A percentile compares a stretch with the other conserved stretches of the same genome.
Evolutionary conservation across 768 basidiomycete species (phyloP).

Genomic region (Leucocoprinus sp.): DNA sequence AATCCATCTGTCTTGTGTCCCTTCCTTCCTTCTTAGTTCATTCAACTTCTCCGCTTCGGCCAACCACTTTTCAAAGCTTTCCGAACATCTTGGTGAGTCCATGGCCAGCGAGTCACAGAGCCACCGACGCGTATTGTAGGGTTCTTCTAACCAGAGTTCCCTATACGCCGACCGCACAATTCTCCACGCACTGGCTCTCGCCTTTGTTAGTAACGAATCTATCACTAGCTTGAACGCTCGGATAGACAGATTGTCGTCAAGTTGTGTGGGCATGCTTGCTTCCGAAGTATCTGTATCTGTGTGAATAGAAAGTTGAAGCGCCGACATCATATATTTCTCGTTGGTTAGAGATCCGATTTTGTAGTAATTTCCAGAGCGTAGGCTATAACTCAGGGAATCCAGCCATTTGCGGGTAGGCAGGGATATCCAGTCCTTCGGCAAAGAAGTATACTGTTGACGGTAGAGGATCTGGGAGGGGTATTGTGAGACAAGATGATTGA

Average conservation of each 20-base stretch:
- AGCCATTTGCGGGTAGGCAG: constrained; percentile 43
- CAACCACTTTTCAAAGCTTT: background rate
- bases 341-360: constrained; percentile 39
- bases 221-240: background rate
- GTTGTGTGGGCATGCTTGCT: constrained; percentile 28
- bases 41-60: background rate
- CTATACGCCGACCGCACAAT: background rate
- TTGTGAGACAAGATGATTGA: constrained; percentile 46
- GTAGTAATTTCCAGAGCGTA: constrained; percentile 50
- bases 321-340: constrained; percentile 15
- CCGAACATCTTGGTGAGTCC: background rate
- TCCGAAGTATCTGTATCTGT: constrained; percentile 17
- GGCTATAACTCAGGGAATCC: constrained; percentile 35
- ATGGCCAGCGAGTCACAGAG: background rate
- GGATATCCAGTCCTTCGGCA: constrained; percentile 34
- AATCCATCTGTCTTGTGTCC: too few relatives aligned
- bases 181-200: background rate
- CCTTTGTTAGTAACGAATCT: background rate
- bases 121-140: background rate
- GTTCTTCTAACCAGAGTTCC: background rate
- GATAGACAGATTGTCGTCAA: constrained; percentile 36
- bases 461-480: constrained; percentile 64
- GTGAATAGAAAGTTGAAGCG: constrained; percentile 14
- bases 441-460: constrained; percentile 32
- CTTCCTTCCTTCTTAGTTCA: too few relatives aligned